Evolutionary conservation across 2,329 filamentous ascomycete species (phyloP), one percentile per base, ranked within the genome.

Genomic region (Decorospora gaudefroyi): DNA sequence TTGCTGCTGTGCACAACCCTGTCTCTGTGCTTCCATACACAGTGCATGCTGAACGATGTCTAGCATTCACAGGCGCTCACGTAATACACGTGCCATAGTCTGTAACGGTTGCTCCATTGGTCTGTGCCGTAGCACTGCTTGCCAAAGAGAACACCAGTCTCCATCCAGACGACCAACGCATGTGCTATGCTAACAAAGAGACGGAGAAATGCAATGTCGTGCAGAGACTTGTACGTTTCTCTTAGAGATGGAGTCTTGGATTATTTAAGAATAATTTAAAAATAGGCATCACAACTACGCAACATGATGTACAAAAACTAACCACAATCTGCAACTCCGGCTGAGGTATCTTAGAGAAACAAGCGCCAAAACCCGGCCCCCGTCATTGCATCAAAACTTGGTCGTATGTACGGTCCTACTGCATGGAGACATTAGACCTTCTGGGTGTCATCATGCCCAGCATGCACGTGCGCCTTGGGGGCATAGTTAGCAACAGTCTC

Each of bases 401-500:
- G 22, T 49, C 35, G 35, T 42, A 43, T 38, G 43, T 23, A 28
- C 44, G n/a, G 11, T 42, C 26, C n/a, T n/a, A n/a, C n/a, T 15
- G 37, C 36, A 17, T 21, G 8, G 19, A 32, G 46, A 16, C 5
- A 38, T 49, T 50, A 69, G 15, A 62, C 65, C 54, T 68, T 71
- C 42, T 64, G 61, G 8, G 53, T 48, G 26, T 55, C 52, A 13
- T 53, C 52, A 13, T 47, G 45, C 12, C 37, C 41, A 16, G 50
- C 34, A 8, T 49, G 39, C 12, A 61, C 38, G 23, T 46, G 42
- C 4, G 57, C 42, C 46, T 67, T 67, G 13, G 69, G 63, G 4
- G 55, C 61, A 4, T 95, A 85, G 55, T 95, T 88, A 17, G 80
- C 82, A 11, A 86, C 64, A 0, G 86, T 93, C 78, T 93, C 88